Evolutionary conservation across 192 early-diverging fungal species (phyloP), one percentile per base, ranked within the genome.

Genomic region (Backusella mclennaniae): DNA sequence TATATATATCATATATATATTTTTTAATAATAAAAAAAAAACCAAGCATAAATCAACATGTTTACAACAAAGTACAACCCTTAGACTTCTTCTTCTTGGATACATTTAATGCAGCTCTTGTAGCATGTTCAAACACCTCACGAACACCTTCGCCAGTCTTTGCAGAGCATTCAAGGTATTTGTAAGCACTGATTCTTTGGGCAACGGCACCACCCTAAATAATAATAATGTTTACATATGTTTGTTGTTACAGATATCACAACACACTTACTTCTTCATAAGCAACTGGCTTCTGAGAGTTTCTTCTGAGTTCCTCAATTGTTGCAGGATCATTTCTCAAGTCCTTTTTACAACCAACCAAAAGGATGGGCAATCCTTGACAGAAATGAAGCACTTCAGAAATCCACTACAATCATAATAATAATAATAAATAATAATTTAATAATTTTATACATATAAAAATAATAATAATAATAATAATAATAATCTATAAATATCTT

Each of bases 291-390:
- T 84, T 84, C 76, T 94, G 92, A 73, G 90, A 83, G 72, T 84
- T 90, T 81, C 90, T 93, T 85, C 87, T 83, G 23, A 97, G 85
- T 73, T 94, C 91, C 52, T 91, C 90, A 71, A 96, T 92, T 23
- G 93, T 92, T 59, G 84, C 81, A 52, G 88, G 87, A 82, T 97
- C 94, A 80, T 93, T 91, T 71, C 96, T 88, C 79, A 97, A 85
- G 86, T 97, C 96, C 83, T 92, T 93, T 86, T 97, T 97, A 83
- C 92, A 93, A 17, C 90, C 95, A 78, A 97, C 93, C 71, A 97
- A 84, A 53, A 96, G 83, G 79, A 96, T 93, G 29, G 96, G 96
- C 29, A 95, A 87, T 69, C 90, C 92, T 46, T 90, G 83, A 77
- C 96, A 97, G 80, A 96, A 95, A 69, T 95, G 93, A 52, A 89